Evolutionary conservation across 2,329 filamentous ascomycete species (phyloP), one percentile per base, ranked within the genome.

Genomic region (Venturia aucupariae): DNA sequence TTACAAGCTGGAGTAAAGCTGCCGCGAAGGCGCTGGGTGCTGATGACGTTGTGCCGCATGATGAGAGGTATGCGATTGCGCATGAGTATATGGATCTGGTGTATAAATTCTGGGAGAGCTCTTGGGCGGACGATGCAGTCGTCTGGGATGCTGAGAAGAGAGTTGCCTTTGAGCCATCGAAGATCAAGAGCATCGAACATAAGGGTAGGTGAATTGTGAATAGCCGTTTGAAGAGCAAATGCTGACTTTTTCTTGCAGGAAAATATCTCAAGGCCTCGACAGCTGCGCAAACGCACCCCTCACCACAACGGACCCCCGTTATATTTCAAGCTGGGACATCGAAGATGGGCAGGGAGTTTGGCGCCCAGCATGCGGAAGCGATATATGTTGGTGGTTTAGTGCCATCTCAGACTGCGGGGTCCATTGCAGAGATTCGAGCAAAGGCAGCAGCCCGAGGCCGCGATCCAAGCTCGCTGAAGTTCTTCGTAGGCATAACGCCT

Each of bases 231-330:
- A 30, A 8, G 24, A 11, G 19, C 13, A 4, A 5, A 32, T 59
- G 27, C 54, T 59, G 54, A 59, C 54, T 27, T 35, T 19, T 11
- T 32, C 38, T n/a, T n/a, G 38, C 32, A 59, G 54, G 61, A 11
- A 72, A 72, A 60, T 78, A 79, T 63, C 81, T 81, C 69, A 73
- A 72, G 51, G 73, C 81, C 3, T 75, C 74, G 65, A 75, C 77
- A 19, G 74, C 75, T 1, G 78, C 80, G 64, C 79, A 81, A 32
- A 79, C 83, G 41, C 79, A 83, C 60, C 82, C 83, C 0, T 84
- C 82, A 0, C 81, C 82, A 4, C 83, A 85, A 67, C 73, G 82
- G 0, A 85, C 83, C 0, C 82, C 82, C 0, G 81, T 84, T 65
- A 73, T 85, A 0, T 82, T 84, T 69, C 79, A 81, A 67, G 79